A percentile compares a stretch with the other conserved stretches of the same genome.
These are phyloP conservation scores for Turnera subulata DNA, from an alignment of 345 rosid genomes.

Conservation along the genomic window DNA sequence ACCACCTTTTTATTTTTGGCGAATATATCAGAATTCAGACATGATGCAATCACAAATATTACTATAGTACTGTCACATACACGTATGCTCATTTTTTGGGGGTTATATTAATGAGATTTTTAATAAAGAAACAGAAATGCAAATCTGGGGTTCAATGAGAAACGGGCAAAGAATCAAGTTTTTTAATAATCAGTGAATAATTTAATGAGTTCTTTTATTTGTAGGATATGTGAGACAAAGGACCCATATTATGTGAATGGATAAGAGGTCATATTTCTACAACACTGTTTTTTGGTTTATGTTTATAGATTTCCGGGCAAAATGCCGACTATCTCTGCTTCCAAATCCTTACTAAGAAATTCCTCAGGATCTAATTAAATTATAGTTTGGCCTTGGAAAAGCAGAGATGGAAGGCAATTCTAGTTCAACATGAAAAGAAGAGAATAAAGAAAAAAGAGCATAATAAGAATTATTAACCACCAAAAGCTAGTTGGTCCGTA, in stretches of 20 bases:
- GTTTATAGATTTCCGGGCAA: constrained; percentile 31
- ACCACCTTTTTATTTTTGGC: neutral
- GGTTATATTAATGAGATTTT: too few relatives aligned
- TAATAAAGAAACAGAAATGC: too few relatives aligned
- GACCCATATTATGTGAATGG: too few relatives aligned
- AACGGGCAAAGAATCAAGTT: too few relatives aligned
- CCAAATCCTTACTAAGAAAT: neutral
- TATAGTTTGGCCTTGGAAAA: neutral
- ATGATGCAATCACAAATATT: neutral
- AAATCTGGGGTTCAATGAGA: too few relatives aligned
- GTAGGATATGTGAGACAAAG: too few relatives aligned
- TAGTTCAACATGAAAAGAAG: neutral
- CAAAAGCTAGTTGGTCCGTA: neutral
- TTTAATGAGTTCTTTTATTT: too few relatives aligned
- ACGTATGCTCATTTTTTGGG: too few relatives aligned
- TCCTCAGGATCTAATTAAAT: too few relatives aligned
- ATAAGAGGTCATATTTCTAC: constrained; percentile 14
- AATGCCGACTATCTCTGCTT: constrained; percentile 57
- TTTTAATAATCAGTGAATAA: too few relatives aligned
- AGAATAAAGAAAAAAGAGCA: neutral
- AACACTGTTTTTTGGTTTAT: neutral
- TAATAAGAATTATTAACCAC: neutral
- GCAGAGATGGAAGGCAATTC: neutral
- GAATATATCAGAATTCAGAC: too few relatives aligned
- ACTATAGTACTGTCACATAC: too few relatives aligned